These are phyloP conservation scores for Gyromitra esculenta DNA, from an alignment of 2,329 filamentous ascomycete species.

Conservation along the genomic window DNA sequence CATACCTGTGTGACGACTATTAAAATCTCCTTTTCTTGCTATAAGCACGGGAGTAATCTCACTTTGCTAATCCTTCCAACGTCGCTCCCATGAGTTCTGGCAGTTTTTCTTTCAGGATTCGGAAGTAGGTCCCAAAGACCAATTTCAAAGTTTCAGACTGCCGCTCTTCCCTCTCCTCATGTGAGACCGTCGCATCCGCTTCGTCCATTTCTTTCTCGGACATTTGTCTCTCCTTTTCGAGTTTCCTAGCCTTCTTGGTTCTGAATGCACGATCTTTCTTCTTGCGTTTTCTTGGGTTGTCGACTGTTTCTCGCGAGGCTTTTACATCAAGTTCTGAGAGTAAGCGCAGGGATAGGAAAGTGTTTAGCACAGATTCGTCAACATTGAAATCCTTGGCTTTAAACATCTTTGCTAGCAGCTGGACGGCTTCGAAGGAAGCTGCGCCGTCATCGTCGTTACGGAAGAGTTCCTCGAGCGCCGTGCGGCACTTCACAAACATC, in stretches of 20 bases:
- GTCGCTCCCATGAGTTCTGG: slow-evolving; percentile 95
- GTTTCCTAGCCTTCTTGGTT: slow-evolving; percentile 86
- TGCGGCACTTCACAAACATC: slow-evolving; percentile 79
- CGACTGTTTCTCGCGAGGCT: slow-evolving; percentile 79
- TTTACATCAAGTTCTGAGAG: slow-evolving; percentile 88
- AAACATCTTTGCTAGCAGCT: slow-evolving; percentile 92
- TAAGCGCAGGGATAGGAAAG: slow-evolving; percentile 87
- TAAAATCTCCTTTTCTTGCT: slow-evolving; percentile 1
- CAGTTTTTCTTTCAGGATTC: slow-evolving; percentile 83
- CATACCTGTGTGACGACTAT: slow-evolving; percentile 69
- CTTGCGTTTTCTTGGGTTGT: slow-evolving; percentile 65
- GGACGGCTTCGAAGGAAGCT: slow-evolving; percentile 85
- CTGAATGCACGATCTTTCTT: slow-evolving; percentile 67
- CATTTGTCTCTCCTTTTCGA: slow-evolving; percentile 82
- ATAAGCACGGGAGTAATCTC: slow-evolving; percentile 1
- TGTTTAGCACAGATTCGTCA: slow-evolving; percentile 85
- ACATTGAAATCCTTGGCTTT: slow-evolving; percentile 83
- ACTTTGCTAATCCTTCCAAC: slow-evolving; percentile 81
- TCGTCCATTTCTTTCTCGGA: slow-evolving; percentile 93
- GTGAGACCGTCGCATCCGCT: slow-evolving; percentile 87
- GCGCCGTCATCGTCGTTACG: slow-evolving; percentile 88
- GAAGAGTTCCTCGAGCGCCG: slow-evolving; percentile 83
- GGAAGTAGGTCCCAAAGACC: slow-evolving; percentile 94
- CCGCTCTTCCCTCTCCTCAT: slow-evolving; percentile 92
- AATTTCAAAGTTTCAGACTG: slow-evolving; percentile 95